These are phyloP conservation scores for Colletotrichum plurivorum DNA, from an alignment of 2,329 filamentous ascomycete genomes.

Conservation along the genomic window DNA sequence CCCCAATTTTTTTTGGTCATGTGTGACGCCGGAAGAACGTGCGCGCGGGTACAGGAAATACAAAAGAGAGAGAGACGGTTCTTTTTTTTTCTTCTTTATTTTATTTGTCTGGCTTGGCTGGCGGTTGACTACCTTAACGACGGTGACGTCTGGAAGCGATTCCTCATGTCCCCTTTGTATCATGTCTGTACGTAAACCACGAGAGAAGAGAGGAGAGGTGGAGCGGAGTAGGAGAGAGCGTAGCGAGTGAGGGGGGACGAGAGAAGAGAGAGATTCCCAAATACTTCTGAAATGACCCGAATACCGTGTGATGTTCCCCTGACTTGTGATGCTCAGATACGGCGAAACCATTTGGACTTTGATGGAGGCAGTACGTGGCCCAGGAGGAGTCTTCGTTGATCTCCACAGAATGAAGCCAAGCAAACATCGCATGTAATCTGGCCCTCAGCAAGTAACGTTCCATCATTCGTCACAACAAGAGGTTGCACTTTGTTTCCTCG, in stretches of 20 bases:
- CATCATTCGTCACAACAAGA: no score
- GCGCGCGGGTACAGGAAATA: constrained; percentile 26
- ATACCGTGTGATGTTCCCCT: no score
- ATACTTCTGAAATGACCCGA: background rate
- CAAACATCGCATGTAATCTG: no score
- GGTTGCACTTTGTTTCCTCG: background rate
- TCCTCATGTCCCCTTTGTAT: constrained; percentile 38
- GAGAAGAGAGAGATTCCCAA: constrained; percentile 2
- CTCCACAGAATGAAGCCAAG: no score
- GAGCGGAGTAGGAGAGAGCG: background rate
- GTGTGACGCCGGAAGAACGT: constrained; percentile 34
- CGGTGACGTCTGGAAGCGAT: constrained; percentile 36
- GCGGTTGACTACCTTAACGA: constrained; percentile 19
- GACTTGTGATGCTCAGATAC: background rate
- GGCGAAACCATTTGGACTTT: no score
- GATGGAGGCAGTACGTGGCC: no score
- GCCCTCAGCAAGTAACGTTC: no score
- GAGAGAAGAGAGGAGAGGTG: constrained; percentile 9
- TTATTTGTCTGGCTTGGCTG: constrained; percentile 21
- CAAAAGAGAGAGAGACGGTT: constrained; percentile 1
- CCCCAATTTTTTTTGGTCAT: constrained; percentile 23
- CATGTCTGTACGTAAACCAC: constrained; percentile 40
- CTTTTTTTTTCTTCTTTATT: background rate
- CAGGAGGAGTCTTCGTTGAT: background rate
- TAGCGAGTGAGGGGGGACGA: background rate